phyloP scores from a whole-genome alignment of 371 early-diverging fungal species.

The Funneliformis caledonium region DNA sequence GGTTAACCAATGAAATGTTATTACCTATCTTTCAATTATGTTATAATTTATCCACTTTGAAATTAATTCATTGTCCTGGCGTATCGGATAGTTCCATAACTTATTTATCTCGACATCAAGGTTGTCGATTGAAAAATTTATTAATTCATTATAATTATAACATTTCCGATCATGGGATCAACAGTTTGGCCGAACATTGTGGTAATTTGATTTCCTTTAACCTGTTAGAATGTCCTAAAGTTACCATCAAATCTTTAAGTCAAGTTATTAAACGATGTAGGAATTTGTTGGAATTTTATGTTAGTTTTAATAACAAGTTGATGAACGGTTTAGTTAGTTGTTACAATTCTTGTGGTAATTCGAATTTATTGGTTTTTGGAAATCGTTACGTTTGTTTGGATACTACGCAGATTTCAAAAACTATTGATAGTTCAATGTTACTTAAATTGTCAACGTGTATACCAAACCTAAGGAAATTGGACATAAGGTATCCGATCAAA shows the following conservation, averaged over 20 bases:
- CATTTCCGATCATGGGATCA: background rate
- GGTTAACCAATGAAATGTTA: background rate
- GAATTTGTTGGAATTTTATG: background rate
- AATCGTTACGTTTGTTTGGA: background rate
- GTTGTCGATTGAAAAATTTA: background rate
- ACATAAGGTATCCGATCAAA: conserved; percentile 14
- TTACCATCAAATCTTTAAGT: background rate
- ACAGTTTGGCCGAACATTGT: background rate
- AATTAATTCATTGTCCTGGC: conserved; percentile 2
- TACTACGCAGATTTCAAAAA: background rate
- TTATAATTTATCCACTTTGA: background rate
- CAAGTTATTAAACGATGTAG: conserved; percentile 1
- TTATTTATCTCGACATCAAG: background rate
- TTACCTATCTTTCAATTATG: conserved; percentile 12
- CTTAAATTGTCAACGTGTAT: background rate
- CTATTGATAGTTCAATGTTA: background rate
- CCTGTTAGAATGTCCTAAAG: conserved; percentile 10
- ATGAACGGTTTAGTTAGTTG: background rate
- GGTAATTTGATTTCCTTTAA: background rate
- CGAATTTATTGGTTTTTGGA: background rate
- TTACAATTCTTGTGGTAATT: background rate
- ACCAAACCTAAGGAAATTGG: conserved; percentile 13
- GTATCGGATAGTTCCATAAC: conserved; percentile 6
- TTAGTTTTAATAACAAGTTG: background rate
- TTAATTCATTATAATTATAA: background rate